Percentiles rank a stretch among this genome's conserved stretches.
phyloP scores from a whole-genome alignment of 345 rosid species.

The Kandelia obovata region DNA sequence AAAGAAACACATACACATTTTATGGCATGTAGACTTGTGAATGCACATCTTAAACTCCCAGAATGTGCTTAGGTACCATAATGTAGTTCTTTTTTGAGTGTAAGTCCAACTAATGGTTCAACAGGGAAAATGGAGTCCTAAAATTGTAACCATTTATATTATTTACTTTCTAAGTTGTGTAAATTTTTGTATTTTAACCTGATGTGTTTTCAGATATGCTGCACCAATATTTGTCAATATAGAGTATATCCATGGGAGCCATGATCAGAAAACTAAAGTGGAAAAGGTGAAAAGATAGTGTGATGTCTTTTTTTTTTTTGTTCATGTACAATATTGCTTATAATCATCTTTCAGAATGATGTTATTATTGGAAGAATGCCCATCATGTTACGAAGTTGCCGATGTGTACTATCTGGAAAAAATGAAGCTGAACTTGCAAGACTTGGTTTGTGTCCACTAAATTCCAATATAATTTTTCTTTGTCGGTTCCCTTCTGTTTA shows the following conservation, averaged over 20 bases:
- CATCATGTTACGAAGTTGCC: slow-evolving; percentile 77
- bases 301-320: neutral
- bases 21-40: no score
- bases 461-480: slow-evolving; percentile 6
- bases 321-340: neutral
- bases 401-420: slow-evolving; percentile 71
- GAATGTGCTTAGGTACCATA: neutral
- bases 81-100: neutral
- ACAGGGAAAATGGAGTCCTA: no score
- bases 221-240: slow-evolving; percentile 77
- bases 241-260: slow-evolving; percentile 61
- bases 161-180: neutral
- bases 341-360: slow-evolving; percentile 46
- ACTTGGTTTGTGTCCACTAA: slow-evolving; percentile 53
- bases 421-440: slow-evolving; percentile 92
- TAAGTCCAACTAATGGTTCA: neutral
- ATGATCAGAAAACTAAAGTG: slow-evolving; percentile 30
- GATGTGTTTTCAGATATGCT: slow-evolving; percentile 53
- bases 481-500: neutral
- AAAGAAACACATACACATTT: no score
- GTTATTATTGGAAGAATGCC: slow-evolving; percentile 84
- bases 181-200: slow-evolving; percentile 2
- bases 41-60: no score
- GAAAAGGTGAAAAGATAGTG: slow-evolving; percentile 47
- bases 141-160: neutral